Conservation (phyloP, 2,329 filamentous ascomycete species). For the Hymenoscyphus fraxineus region DNA sequence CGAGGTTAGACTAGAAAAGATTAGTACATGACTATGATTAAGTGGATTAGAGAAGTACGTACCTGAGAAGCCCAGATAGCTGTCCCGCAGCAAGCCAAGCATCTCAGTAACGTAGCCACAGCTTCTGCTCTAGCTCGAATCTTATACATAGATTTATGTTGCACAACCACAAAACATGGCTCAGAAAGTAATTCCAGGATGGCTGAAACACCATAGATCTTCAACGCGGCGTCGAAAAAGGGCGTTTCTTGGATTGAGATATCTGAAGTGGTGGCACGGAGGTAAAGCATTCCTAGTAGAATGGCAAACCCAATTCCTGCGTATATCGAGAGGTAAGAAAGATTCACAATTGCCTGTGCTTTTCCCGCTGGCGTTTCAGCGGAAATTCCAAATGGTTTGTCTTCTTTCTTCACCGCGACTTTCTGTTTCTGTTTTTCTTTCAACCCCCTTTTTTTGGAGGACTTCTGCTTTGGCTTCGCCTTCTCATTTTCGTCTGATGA, state of each 20-base stretch:
- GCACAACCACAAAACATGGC: constrained; percentile 83
- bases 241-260: constrained; percentile 53
- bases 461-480: no score
- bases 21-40: background rate
- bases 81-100: constrained; percentile 66
- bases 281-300: constrained; percentile 64
- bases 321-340: constrained; percentile 74
- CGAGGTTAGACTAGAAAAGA: constrained; percentile 33
- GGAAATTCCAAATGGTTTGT: constrained; percentile 22
- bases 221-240: constrained; percentile 54
- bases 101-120: constrained; percentile 74
- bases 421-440: constrained; percentile 21
- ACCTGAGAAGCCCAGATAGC: constrained; percentile 59
- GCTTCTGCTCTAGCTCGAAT: constrained; percentile 80
- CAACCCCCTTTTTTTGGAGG: no score
- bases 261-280: constrained; percentile 48
- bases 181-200: constrained; percentile 78
- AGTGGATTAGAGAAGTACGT: background rate
- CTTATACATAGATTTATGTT: constrained; percentile 75
- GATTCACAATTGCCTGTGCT: constrained; percentile 78
- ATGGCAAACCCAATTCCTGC: constrained; percentile 64
- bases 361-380: constrained; percentile 35
- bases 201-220: constrained; percentile 54
- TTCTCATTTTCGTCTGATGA: background rate
- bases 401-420: constrained; percentile 20